Conservation (phyloP, 768 basidiomycete species). For the Neoboletus brunneissimus region DNA sequence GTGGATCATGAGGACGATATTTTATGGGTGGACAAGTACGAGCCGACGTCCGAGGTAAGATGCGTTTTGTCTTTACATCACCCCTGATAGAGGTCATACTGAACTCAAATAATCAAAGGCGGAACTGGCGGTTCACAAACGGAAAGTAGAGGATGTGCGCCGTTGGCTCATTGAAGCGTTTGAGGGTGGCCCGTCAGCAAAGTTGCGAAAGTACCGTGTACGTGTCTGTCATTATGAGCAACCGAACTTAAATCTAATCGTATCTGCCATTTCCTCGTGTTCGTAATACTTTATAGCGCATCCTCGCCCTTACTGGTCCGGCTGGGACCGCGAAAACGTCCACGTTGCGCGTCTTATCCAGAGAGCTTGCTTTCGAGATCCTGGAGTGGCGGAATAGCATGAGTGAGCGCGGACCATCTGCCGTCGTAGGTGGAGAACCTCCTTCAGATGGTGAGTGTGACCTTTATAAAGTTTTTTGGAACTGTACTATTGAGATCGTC, state of each 20-base stretch:
- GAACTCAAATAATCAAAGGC: slow-evolving; percentile 38
- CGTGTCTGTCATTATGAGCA: slow-evolving; percentile 23
- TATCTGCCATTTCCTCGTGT: not conserved
- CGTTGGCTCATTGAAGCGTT: slow-evolving; percentile 74
- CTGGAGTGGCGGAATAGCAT: slow-evolving; percentile 81
- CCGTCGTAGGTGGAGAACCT: slow-evolving; percentile 19
- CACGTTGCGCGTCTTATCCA: slow-evolving; percentile 70
- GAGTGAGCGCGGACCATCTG: slow-evolving; percentile 43
- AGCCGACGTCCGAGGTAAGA: slow-evolving; percentile 55
- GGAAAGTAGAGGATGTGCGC: slow-evolving; percentile 75
- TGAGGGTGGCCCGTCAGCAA: slow-evolving; percentile 60
- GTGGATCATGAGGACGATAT: slow-evolving; percentile 32
- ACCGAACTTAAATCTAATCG: not conserved
- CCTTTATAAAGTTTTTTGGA: not conserved
- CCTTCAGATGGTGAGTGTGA: slow-evolving; percentile 10
- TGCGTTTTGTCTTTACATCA: not conserved
- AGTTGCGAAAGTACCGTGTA: slow-evolving; percentile 72
- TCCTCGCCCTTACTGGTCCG: slow-evolving; percentile 83
- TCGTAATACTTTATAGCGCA: slow-evolving; percentile 48
- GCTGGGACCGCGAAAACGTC: slow-evolving; percentile 91
- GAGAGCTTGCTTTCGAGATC: slow-evolving; percentile 74
- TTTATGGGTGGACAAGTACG: slow-evolving; percentile 65
- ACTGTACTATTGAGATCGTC: not conserved
- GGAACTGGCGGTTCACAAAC: slow-evolving; percentile 75
- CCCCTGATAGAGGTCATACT: not conserved